Conservation (phyloP, 2,329 filamentous ascomycete species). For the Pseudocercospora macadamiae region DNA sequence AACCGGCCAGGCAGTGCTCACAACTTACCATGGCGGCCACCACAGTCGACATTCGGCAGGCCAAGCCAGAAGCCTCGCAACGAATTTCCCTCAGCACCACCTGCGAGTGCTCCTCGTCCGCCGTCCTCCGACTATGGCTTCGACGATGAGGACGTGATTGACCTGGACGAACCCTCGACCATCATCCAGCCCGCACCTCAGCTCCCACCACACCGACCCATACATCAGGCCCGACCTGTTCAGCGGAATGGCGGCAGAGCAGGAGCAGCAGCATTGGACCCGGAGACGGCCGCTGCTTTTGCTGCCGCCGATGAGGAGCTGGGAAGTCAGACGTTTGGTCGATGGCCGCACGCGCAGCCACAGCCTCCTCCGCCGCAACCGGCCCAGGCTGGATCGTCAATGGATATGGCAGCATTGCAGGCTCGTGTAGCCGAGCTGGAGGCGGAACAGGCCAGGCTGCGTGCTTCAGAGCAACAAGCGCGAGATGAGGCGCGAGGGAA, state of each 20-base stretch:
- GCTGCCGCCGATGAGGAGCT: slow-evolving; percentile 38
- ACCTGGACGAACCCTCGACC: slow-evolving; percentile 46
- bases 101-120: slow-evolving; percentile 29
- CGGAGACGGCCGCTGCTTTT: slow-evolving; percentile 37
- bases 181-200: slow-evolving; percentile 32
- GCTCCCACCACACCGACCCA: slow-evolving; percentile 9
- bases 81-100: slow-evolving; percentile 23
- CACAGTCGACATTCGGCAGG: slow-evolving; percentile 26
- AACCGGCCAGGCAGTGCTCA: slow-evolving; percentile 23
- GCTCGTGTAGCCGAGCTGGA: slow-evolving; percentile 51
- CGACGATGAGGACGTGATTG: slow-evolving; percentile 50
- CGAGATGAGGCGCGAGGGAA: slow-evolving; percentile 61
- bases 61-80: slow-evolving; percentile 11
- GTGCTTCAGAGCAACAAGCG: slow-evolving; percentile 45
- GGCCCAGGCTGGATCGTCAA: slow-evolving; percentile 10
- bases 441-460: slow-evolving; percentile 45
- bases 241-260: slow-evolving; percentile 16
- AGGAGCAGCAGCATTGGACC: slow-evolving; percentile 25
- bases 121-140: slow-evolving; percentile 49
- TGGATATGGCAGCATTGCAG: slow-evolving; percentile 41
- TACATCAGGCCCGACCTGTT: neutral
- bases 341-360: slow-evolving; percentile 24
- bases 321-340: slow-evolving; percentile 28
- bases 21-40: slow-evolving; percentile 35
- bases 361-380: slow-evolving; percentile 14